Percentiles rank a stretch among this genome's conserved stretches.
Evolutionary conservation across 2,329 filamentous ascomycete species (phyloP).

Genomic region (Cytospora piceicola): DNA sequence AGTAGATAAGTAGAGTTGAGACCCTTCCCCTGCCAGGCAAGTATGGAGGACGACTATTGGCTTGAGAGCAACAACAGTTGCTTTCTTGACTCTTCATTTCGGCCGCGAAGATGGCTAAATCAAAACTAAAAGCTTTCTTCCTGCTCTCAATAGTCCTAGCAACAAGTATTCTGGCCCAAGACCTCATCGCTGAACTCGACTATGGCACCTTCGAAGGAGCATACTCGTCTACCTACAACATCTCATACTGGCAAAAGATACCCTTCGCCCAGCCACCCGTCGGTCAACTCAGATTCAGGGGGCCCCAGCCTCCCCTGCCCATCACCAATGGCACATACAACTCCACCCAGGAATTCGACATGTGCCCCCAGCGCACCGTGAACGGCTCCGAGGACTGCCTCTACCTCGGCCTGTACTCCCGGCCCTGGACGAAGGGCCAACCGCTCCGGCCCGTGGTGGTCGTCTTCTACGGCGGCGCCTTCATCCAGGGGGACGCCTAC

Average conservation of each 20-base stretch:
- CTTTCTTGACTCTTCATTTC: neutral
- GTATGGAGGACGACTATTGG: neutral
- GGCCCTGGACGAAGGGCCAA: conserved; percentile 54
- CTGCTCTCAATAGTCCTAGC: conserved; percentile 4
- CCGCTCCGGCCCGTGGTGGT: conserved; percentile 61
- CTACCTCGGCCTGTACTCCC: conserved; percentile 62
- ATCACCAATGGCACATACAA: conserved; percentile 57
- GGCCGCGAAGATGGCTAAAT: conserved; percentile 14
- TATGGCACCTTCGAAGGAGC: conserved; percentile 58
- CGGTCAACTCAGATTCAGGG: conserved; percentile 62
- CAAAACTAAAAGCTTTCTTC: neutral
- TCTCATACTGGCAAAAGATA: conserved; percentile 63
- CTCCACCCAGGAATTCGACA: conserved; percentile 58
- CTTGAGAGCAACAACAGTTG: conserved; percentile 5
- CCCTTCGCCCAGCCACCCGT: conserved; percentile 63
- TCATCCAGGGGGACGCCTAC: conserved; percentile 59
- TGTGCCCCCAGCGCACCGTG: conserved; percentile 62
- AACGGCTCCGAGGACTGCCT: conserved; percentile 64
- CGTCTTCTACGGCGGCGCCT: conserved; percentile 64
- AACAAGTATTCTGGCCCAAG: conserved; percentile 21
- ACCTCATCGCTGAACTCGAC: conserved; percentile 47
- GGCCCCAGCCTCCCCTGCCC: conserved; percentile 57
- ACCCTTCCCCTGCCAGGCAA: neutral
- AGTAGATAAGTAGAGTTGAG: neutral
- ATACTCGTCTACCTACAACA: conserved; percentile 56